phyloP scores from a whole-genome alignment of 148 eudicot genomes.

The Amaranthus hypochondriacus region DNA sequence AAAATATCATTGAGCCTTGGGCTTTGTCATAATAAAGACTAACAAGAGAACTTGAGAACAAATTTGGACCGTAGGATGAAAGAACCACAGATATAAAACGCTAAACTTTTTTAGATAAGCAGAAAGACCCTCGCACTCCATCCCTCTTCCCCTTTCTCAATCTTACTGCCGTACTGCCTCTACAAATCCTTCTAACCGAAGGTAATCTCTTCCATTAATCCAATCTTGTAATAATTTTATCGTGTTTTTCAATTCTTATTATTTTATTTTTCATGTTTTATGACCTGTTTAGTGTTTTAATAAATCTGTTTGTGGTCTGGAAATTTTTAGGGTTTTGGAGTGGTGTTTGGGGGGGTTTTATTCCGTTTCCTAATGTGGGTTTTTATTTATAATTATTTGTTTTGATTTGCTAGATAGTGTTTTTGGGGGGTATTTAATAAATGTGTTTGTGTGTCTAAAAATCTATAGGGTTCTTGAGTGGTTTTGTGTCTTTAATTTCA shows the following conservation, averaged over 20 bases:
- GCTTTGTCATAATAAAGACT: not conserved
- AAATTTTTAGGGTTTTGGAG: conserved; percentile 12
- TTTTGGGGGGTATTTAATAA: not conserved
- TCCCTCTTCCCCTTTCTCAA: not conserved
- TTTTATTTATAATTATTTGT: not conserved
- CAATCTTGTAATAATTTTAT: not conserved
- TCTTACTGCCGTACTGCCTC: not conserved
- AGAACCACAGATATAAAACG: conserved; percentile 9
- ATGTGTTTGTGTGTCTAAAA: too few relatives aligned
- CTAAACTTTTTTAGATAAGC: not conserved
- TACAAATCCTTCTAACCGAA: conserved; percentile 10
- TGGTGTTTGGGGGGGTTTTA: conserved; percentile 1
- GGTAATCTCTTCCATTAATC: conserved; percentile 5
- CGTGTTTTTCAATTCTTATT: not conserved
- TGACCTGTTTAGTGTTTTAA: conserved; percentile 11
- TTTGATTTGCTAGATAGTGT: not conserved
- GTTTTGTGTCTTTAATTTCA: too few relatives aligned
- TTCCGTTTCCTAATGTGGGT: not conserved
- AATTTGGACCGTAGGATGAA: conserved; percentile 11
- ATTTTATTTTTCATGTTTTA: not conserved
- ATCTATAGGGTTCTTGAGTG: too few relatives aligned
- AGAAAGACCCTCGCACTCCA: conserved; percentile 3
- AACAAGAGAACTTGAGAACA: not conserved
- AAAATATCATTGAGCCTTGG: not conserved
- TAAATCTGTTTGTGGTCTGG: not conserved